These are phyloP conservation scores for Phlebiopsis gigantea DNA, from an alignment of 768 basidiomycete genomes.

Conservation along the genomic window DNA sequence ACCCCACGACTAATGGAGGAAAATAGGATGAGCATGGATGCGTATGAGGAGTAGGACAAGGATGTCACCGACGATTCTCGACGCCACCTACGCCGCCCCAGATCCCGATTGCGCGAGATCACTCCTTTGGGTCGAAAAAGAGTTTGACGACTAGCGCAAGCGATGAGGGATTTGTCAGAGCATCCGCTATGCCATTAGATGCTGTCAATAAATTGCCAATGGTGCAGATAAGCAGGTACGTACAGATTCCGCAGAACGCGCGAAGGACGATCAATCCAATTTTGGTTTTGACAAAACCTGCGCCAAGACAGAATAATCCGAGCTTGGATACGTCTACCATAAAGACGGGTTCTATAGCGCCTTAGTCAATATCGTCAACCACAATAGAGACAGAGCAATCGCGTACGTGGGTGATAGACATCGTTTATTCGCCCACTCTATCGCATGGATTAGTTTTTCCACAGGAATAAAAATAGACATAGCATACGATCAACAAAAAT, in stretches of 20 bases:
- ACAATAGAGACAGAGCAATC: not conserved
- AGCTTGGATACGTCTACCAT: slow-evolving; percentile 34
- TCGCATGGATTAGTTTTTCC: not conserved
- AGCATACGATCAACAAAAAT: too few species aligned
- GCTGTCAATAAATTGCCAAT: not conserved
- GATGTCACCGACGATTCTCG: too few species aligned
- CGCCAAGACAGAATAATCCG: slow-evolving; percentile 38
- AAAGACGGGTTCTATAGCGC: not conserved
- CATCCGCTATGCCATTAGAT: slow-evolving; percentile 25
- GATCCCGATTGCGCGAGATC: slow-evolving; percentile 33
- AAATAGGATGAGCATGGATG: slow-evolving; percentile 36
- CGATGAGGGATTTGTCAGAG: slow-evolving; percentile 35
- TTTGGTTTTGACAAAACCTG: slow-evolving; percentile 42
- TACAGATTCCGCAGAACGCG: slow-evolving; percentile 45
- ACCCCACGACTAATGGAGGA: slow-evolving; percentile 27
- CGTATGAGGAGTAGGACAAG: slow-evolving; percentile 21
- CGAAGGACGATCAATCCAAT: slow-evolving; percentile 46
- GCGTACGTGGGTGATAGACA: slow-evolving; percentile 37
- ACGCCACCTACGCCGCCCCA: slow-evolving; percentile 35
- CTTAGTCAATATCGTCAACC: slow-evolving; percentile 15
- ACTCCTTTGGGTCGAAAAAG: slow-evolving; percentile 34
- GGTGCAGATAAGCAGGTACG: slow-evolving; percentile 19
- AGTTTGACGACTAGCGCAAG: slow-evolving; percentile 35
- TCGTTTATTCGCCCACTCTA: slow-evolving; percentile 37
- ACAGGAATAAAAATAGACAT: slow-evolving; percentile 7